A percentile compares a stretch with the other conserved stretches of the same genome.
These are phyloP conservation scores for Penicillium hordei DNA, from an alignment of 2,329 filamentous ascomycete species.

Conservation along the genomic window DNA sequence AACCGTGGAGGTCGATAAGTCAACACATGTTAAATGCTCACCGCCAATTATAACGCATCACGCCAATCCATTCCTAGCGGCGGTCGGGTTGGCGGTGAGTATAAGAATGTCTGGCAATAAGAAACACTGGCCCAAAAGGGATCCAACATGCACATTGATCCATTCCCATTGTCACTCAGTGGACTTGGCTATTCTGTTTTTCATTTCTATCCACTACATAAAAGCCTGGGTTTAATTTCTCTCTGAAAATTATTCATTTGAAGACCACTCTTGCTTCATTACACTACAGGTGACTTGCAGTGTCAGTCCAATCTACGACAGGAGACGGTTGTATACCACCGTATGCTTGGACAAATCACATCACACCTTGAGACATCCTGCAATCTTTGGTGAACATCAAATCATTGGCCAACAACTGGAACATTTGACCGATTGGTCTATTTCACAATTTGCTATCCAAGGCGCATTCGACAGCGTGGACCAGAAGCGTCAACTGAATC, in stretches of 20 bases:
- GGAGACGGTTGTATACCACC: conserved; percentile 8
- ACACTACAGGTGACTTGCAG: background rate
- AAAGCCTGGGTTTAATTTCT: background rate
- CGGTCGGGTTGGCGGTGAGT: conserved; percentile 16
- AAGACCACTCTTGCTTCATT: background rate
- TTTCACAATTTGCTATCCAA: background rate
- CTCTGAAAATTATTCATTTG: background rate
- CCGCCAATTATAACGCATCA: background rate
- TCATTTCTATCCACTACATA: background rate
- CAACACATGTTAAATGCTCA: background rate
- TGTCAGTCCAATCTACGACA: background rate
- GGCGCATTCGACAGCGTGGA: background rate
- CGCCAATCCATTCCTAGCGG: background rate
- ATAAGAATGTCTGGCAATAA: conserved; percentile 20
- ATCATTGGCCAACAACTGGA: background rate
- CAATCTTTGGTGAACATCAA: background rate
- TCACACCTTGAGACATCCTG: background rate
- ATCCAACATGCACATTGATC: conserved; percentile 26
- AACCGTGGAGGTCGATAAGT: background rate
- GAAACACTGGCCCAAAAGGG: conserved; percentile 21
- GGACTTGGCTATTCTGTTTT: background rate
- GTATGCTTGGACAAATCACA: background rate
- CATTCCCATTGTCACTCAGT: conserved; percentile 12
- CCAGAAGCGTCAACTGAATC: background rate
- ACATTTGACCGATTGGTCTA: background rate